Evolutionary conservation across 2,329 filamentous ascomycete genomes (phyloP), one percentile per base, ranked within the genome.

Genomic region (Aspergillus cejpii): DNA sequence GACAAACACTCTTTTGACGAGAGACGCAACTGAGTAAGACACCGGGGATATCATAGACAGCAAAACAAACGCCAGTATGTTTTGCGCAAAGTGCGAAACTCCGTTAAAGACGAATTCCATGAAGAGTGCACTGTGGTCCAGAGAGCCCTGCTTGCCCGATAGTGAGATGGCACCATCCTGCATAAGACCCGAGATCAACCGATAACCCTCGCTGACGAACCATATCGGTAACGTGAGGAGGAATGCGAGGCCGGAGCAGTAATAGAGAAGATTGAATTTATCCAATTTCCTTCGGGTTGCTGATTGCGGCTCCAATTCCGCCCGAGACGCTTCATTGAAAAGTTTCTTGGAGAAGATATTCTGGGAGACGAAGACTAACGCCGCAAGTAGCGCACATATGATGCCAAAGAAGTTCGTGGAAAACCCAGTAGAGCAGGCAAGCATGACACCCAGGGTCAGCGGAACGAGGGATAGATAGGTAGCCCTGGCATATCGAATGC

Each of bases 271-370:
- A 62, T 98, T 98, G 31, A 98, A 79, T 70, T 98, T 98, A 71
- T 98, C 92, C 14, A 96, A 78, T 68, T 95, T 97, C 50, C 83
- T 81, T 34, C 78, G 77, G 10, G 75, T 69, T 0, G 77, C 75
- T 26, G 74, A 66, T 1, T 79, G 79, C 2, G 74, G 70, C 43
- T 95, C 87, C 6, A 83, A 80, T 67, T 96, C 91, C 2, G 87
- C 86, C 47, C 83, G 83, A 5, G 88, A 84, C 5, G 87, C 88
- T 62, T 96, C 90, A 65, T 96, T 98, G 74, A 98, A 98, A 7
- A 98, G 81, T 54, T 88, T 87, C 69, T 98, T 98, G 15, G 91
- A 97, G 54, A 96, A 94, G 45, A 98, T 98, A 63, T 98, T 98
- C 63, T 98, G 92, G 0, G 89, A 92, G 27, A 98, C 92, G 62